A percentile compares a stretch with the other conserved stretches of the same genome.
These are phyloP conservation scores for Arachis monticola DNA, from an alignment of 331 rosid genomes.

Conservation along the genomic window DNA sequence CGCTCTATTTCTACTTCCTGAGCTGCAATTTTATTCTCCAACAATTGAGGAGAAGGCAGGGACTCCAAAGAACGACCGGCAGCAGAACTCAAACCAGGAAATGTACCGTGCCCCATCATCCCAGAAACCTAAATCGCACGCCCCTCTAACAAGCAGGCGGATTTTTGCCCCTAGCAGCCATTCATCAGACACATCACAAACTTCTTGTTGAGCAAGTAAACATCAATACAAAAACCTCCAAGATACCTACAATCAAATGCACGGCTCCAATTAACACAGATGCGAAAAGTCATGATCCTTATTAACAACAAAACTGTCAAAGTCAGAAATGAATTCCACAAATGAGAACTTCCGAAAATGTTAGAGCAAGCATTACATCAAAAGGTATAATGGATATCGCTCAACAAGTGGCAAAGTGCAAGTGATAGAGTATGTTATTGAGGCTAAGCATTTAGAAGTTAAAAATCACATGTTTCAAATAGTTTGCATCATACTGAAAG, in stretches of 20 bases:
- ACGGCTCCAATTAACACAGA: constrained; percentile 20
- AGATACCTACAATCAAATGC: constrained; percentile 34
- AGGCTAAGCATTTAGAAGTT: background rate
- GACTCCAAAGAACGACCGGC: constrained; percentile 35
- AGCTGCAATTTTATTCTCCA: constrained; percentile 63
- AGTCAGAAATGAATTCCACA: background rate
- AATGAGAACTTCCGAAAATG: too few relatives aligned
- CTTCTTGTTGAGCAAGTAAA: constrained; percentile 32
- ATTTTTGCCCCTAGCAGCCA: constrained; percentile 58
- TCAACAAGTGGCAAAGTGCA: background rate
- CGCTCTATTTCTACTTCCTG: constrained; percentile 71
- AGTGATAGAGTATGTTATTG: background rate
- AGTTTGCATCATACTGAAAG: background rate
- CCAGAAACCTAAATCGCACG: constrained; percentile 50
- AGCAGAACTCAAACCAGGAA: constrained; percentile 51
- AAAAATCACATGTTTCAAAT: background rate
- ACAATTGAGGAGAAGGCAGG: constrained; percentile 41
- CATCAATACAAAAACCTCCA: constrained; percentile 23
- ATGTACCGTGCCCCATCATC: constrained; percentile 60
- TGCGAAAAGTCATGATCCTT: background rate
- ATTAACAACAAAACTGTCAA: background rate
- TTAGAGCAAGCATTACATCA: too few relatives aligned
- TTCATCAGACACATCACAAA: constrained; percentile 32
- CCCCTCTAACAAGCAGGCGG: constrained; percentile 42
- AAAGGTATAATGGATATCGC: background rate